Conservation (phyloP, 1,139 yeast genomes). For the Tardiomyces digboiensis region DNA sequence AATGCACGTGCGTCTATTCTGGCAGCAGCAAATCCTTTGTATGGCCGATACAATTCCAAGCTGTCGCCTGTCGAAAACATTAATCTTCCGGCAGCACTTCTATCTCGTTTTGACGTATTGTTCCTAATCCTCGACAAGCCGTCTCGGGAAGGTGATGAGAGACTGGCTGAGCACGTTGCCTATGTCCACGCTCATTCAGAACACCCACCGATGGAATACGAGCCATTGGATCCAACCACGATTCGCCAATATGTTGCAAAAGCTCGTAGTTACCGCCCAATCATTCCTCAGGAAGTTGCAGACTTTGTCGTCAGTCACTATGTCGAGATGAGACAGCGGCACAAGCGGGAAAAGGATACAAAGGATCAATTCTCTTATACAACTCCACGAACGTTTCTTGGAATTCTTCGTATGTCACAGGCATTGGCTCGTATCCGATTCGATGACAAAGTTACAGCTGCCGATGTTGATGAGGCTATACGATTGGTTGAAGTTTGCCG, state of each 20-base stretch:
- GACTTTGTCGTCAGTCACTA: slow-evolving; percentile 83
- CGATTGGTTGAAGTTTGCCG: slow-evolving; percentile 81
- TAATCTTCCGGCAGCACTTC: slow-evolving; percentile 91
- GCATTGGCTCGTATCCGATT: slow-evolving; percentile 90
- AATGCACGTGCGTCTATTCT: slow-evolving; percentile 93
- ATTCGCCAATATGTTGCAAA: slow-evolving; percentile 83
- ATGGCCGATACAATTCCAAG: slow-evolving; percentile 88
- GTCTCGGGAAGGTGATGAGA: slow-evolving; percentile 67
- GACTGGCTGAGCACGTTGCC: slow-evolving; percentile 88
- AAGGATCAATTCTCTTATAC: slow-evolving; percentile 80
- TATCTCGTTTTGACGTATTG: slow-evolving; percentile 90
- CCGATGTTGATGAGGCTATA: slow-evolving; percentile 94
- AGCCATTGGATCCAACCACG: slow-evolving; percentile 68
- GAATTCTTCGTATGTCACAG: slow-evolving; percentile 86
- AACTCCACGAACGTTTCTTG: slow-evolving; percentile 91
- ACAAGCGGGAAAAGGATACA: slow-evolving; percentile 70
- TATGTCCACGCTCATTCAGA: slow-evolving; percentile 89
- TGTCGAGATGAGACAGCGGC: slow-evolving; percentile 87
- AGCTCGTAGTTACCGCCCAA: slow-evolving; percentile 82
- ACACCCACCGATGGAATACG: slow-evolving; percentile 71
- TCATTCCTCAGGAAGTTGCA: slow-evolving; percentile 77
- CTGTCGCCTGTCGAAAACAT: slow-evolving; percentile 92
- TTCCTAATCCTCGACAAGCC: slow-evolving; percentile 85
- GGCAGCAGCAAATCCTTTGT: slow-evolving; percentile 97
- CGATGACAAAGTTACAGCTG: slow-evolving; percentile 55